These are phyloP conservation scores for Puccinia brachypodii DNA, from an alignment of 1,284 basidiomycete genomes.

Conservation along the genomic window DNA sequence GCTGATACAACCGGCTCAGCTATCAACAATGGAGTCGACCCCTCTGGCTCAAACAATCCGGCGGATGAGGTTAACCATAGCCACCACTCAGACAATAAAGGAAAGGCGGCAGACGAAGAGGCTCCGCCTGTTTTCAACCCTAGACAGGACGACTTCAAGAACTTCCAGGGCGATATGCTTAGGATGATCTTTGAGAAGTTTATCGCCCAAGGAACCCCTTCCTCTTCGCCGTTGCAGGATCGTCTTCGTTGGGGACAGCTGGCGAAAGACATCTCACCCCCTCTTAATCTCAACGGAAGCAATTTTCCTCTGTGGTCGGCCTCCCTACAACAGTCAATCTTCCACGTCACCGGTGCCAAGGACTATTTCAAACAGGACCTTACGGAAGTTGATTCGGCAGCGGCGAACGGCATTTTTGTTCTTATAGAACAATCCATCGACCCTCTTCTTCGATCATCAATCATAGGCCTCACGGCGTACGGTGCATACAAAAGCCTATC, in stretches of 20 bases:
- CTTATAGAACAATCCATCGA: neutral
- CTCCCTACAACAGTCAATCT: neutral
- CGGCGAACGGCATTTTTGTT: neutral
- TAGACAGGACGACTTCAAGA: neutral
- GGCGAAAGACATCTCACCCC: neutral
- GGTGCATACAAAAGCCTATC: neutral
- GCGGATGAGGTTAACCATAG: neutral
- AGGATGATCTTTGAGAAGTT: neutral
- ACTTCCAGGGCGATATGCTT: neutral
- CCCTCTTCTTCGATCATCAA: neutral
- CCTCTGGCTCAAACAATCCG: too few species aligned
- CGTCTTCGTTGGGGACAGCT: neutral
- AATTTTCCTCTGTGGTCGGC: neutral
- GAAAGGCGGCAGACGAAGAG: neutral
- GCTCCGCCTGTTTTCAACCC: neutral
- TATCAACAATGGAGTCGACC: too few species aligned
- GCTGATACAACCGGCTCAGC: neutral
- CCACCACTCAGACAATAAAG: neutral
- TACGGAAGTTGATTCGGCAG: neutral
- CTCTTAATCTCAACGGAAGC: neutral
- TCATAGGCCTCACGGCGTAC: neutral
- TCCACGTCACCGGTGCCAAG: neutral
- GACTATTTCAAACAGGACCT: neutral
- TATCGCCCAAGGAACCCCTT: neutral
- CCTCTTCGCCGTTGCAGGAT: neutral